Percentiles rank a stretch among this genome's conserved stretches.
Conservation (phyloP, 495 filamentous ascomycete species). For the Aspergillus olivimuriae region DNA sequence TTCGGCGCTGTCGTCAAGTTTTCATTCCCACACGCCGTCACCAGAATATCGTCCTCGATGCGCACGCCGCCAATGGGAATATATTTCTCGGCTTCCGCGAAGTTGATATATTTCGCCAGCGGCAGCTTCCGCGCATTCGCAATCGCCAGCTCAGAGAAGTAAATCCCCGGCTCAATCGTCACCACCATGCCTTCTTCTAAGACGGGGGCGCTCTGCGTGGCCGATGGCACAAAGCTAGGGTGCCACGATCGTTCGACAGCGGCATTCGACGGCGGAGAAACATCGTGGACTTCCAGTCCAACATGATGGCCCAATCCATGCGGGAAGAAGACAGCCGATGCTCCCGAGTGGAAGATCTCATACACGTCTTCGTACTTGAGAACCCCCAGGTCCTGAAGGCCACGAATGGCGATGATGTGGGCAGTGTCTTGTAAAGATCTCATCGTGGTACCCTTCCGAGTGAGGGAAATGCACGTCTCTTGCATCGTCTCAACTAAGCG, state of each 20-base stretch:
- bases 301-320: constrained; percentile 88
- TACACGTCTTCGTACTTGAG: constrained; percentile 45
- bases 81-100: constrained; percentile 61
- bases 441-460: constrained; percentile 62
- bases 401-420: constrained; percentile 62
- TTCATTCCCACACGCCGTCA: constrained; percentile 70
- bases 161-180: constrained; percentile 85
- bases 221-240: constrained; percentile 3
- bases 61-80: constrained; percentile 78
- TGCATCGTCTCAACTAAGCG: constrained; percentile 77
- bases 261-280: constrained; percentile 46
- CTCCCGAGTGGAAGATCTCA: constrained; percentile 63
- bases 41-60: constrained; percentile 87
- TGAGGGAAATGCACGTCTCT: constrained; percentile 59
- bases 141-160: constrained; percentile 86
- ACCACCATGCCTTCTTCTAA: constrained; percentile 70
- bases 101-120: constrained; percentile 67
- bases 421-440: constrained; percentile 64
- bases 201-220: constrained; percentile 22
- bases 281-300: constrained; percentile 87
- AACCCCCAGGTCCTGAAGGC: constrained; percentile 65
- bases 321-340: constrained; percentile 76
- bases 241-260: constrained; percentile 17
- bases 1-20: constrained; percentile 82
- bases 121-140: constrained; percentile 63